These are phyloP conservation scores for Scutellaria barbata DNA, from an alignment of 257 asterid genomes.

Conservation along the genomic window DNA sequence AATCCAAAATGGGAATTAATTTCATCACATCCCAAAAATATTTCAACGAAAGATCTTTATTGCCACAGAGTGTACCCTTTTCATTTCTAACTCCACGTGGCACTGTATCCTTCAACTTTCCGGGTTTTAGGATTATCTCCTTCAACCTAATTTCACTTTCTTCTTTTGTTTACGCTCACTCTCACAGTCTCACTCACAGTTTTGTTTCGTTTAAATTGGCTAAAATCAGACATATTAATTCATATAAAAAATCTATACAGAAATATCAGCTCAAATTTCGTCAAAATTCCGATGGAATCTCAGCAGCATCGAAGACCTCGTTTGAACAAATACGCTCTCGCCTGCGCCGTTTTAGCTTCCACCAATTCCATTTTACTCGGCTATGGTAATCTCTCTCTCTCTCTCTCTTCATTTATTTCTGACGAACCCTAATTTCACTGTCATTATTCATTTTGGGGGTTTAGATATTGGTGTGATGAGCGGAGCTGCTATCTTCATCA, in stretches of 20 bases:
- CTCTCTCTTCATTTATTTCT: background rate
- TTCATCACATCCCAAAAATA: no score
- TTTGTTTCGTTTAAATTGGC: background rate
- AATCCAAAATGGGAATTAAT: no score
- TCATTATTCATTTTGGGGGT: background rate
- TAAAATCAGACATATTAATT: no score
- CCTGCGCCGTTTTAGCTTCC: constrained; percentile 81
- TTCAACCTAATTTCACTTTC: background rate
- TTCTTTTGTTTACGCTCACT: no score
- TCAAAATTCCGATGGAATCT: constrained; percentile 29
- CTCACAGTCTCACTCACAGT: background rate
- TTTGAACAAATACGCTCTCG: constrained; percentile 67
- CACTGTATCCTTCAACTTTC: constrained; percentile 15
- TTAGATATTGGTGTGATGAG: constrained; percentile 90
- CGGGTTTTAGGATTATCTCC: constrained; percentile 3
- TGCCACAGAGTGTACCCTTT: background rate
- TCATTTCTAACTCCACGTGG: constrained; percentile 27
- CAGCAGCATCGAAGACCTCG: constrained; percentile 35
- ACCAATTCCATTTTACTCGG: constrained; percentile 85
- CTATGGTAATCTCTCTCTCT: constrained; percentile 52
- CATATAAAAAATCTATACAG: background rate
- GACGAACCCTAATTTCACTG: background rate
- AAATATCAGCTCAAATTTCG: background rate
- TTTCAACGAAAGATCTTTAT: no score
- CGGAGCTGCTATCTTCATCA: constrained; percentile 72